Conservation (phyloP, 176 grass and related monocot species). For the Triticum monococcum region DNA sequence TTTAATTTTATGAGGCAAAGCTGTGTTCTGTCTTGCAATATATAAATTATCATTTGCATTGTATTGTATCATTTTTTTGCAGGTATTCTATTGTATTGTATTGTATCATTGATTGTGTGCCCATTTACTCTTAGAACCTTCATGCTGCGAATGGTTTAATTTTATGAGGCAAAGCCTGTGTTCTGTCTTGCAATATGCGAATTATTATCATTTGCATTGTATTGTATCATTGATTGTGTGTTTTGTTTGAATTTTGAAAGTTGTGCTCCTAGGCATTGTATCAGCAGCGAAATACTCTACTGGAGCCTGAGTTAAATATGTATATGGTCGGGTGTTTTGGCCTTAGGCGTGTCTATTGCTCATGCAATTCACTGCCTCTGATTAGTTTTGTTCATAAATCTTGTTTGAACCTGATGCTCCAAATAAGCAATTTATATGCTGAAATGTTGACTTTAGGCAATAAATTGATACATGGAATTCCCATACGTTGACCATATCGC, state of each 20-base stretch:
- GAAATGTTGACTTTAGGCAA: background rate
- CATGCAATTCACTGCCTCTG: background rate
- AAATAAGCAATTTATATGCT: background rate
- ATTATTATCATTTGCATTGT: background rate
- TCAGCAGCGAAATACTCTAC: background rate
- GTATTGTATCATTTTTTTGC: background rate
- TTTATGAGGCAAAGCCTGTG: background rate
- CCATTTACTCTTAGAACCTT: background rate
- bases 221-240: background rate
- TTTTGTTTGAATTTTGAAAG: constrained; percentile 22
- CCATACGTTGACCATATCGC: background rate
- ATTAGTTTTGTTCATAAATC: background rate
- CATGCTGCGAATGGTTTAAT: constrained; percentile 12
- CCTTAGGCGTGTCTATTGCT: background rate
- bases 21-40: background rate
- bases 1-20: background rate
- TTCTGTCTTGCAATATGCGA: background rate
- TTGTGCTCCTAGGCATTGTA: background rate
- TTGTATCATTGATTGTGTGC: background rate
- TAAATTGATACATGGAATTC: background rate
- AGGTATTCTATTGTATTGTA: background rate
- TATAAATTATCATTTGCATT: background rate
- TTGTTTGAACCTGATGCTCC: background rate
- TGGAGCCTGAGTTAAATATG: background rate
- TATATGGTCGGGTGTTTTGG: background rate